These are phyloP conservation scores for Echinosophora koreensis DNA, from an alignment of 306 rosid genomes.

Conservation along the genomic window DNA sequence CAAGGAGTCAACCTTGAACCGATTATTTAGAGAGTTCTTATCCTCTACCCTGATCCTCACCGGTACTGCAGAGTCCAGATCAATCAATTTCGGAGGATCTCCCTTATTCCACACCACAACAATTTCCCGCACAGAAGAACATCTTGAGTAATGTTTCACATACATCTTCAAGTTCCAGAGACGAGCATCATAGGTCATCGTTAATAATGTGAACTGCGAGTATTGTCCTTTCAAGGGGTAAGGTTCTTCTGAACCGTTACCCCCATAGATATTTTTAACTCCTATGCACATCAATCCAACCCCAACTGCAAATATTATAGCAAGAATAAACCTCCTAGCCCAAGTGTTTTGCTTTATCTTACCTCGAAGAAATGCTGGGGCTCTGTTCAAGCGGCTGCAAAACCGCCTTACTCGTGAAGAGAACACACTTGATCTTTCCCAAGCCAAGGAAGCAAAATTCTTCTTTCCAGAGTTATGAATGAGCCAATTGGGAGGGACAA, in stretches of 20 bases:
- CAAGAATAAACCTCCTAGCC: conserved; percentile 82
- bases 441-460: conserved; percentile 58
- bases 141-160: conserved; percentile 90
- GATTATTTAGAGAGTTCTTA: conserved; percentile 82
- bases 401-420: conserved; percentile 74
- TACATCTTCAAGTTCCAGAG: conserved; percentile 96
- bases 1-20: conserved; percentile 76
- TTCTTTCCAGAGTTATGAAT: conserved; percentile 68
- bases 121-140: conserved; percentile 91
- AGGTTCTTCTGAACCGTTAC: conserved; percentile 92
- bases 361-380: conserved; percentile 70
- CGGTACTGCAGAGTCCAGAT: conserved; percentile 90
- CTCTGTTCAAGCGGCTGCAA: conserved; percentile 86
- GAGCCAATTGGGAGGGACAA: conserved; percentile 86
- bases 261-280: conserved; percentile 79
- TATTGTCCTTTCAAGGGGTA: conserved; percentile 76
- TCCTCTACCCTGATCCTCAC: conserved; percentile 84
- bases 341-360: conserved; percentile 77
- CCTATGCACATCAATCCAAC: conserved; percentile 83
- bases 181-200: conserved; percentile 98
- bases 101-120: conserved; percentile 99
- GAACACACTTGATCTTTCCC: conserved; percentile 77
- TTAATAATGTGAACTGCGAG: conserved; percentile 90
- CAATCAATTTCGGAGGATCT: conserved; percentile 72
- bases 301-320: conserved; percentile 63